Evolutionary conservation across 805 yeast genomes (phyloP).

Genomic region (Spathaspora passalidarum): DNA sequence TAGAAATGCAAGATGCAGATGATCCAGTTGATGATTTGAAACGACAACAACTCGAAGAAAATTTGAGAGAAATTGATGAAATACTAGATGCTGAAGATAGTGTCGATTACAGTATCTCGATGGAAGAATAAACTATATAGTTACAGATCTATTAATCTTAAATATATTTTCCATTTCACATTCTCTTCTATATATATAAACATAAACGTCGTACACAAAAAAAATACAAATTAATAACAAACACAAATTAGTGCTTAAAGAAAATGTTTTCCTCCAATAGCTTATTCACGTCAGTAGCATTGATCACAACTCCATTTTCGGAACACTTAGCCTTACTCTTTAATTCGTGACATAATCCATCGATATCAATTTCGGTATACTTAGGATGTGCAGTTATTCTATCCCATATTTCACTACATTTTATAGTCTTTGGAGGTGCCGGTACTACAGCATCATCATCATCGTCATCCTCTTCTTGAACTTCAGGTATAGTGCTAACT

Average conservation of each 20-base stretch:
- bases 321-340: conserved; percentile 93
- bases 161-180: conserved; percentile 1
- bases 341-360: conserved; percentile 86
- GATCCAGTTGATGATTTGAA: conserved; percentile 1
- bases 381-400: conserved; percentile 91
- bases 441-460: conserved; percentile 56
- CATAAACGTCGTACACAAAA: conserved; percentile 2
- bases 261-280: conserved; percentile 29
- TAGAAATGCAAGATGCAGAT: neutral
- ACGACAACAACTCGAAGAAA: conserved; percentile 8
- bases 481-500: neutral
- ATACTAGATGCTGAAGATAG: conserved; percentile 36
- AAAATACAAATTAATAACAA: neutral
- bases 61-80: conserved; percentile 30
- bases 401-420: conserved; percentile 95
- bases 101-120: conserved; percentile 33
- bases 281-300: conserved; percentile 72
- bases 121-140: conserved; percentile 14
- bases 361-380: conserved; percentile 90
- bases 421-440: conserved; percentile 55
- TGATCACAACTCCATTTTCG: conserved; percentile 86
- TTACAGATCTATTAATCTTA: neutral
- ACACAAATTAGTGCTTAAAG: conserved; percentile 2
- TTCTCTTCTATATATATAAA: conserved; percentile 1
- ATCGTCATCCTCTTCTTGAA: conserved; percentile 19